Evolutionary conservation across 495 filamentous ascomycete species (phyloP).

Genomic region (Neurospora sp.): DNA sequence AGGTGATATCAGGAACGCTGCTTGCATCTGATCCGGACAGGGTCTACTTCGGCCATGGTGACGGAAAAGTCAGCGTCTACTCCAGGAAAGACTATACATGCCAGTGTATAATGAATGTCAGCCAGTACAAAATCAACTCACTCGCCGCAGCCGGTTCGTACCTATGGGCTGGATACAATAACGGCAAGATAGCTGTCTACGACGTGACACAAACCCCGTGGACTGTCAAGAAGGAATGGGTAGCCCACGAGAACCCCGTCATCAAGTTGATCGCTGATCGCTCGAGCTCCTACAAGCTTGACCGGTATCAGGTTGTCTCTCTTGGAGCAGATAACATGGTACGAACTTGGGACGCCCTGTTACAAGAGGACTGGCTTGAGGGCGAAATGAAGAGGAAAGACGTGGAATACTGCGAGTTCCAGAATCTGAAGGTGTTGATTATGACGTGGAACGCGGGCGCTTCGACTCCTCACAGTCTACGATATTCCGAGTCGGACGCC

Average conservation of each 20-base stretch:
- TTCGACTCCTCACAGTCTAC: slow-evolving; percentile 70
- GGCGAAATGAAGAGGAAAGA: slow-evolving; percentile 75
- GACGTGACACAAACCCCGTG: slow-evolving; percentile 74
- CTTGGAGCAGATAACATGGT: slow-evolving; percentile 80
- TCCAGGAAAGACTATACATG: slow-evolving; percentile 65
- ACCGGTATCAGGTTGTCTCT: slow-evolving; percentile 77
- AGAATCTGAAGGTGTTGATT: slow-evolving; percentile 64
- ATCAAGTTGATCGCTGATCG: slow-evolving; percentile 65
- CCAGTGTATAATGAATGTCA: slow-evolving; percentile 67
- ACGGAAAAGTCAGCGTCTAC: slow-evolving; percentile 91
- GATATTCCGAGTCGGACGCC: slow-evolving; percentile 53
- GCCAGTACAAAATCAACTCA: slow-evolving; percentile 90
- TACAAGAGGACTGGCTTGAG: slow-evolving; percentile 91
- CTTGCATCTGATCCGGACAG: slow-evolving; percentile 64
- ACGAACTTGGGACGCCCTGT: slow-evolving; percentile 83
- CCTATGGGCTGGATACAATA: slow-evolving; percentile 92
- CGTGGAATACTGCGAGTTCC: slow-evolving; percentile 70
- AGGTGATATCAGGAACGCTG: slow-evolving; percentile 77
- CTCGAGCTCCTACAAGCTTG: slow-evolving; percentile 77
- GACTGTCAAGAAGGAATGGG: slow-evolving; percentile 89
- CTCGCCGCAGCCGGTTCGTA: slow-evolving; percentile 72
- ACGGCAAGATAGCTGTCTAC: slow-evolving; percentile 91
- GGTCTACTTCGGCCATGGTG: slow-evolving; percentile 82
- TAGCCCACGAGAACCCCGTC: slow-evolving; percentile 75
- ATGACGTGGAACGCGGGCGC: slow-evolving; percentile 97